Conservation (phyloP, 2,329 filamentous ascomycete genomes). For the Elsinoe fawcettii region DNA sequence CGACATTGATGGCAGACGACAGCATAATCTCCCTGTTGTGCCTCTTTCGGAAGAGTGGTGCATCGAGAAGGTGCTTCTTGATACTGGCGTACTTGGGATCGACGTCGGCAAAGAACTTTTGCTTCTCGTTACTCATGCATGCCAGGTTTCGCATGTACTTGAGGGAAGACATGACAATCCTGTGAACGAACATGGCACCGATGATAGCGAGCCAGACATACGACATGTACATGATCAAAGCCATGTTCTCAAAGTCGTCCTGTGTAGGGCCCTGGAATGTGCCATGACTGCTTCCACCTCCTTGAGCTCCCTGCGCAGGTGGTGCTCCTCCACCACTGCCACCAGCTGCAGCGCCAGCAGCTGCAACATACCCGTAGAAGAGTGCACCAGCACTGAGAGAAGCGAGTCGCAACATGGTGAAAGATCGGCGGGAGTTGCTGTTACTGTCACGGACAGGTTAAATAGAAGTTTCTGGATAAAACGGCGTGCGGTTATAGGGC, state of each 20-base stretch:
- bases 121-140: conserved; percentile 61
- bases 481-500: neutral
- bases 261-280: conserved; percentile 4
- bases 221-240: conserved; percentile 29
- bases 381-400: conserved; percentile 7
- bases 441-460: conserved; percentile 10
- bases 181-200: conserved; percentile 58
- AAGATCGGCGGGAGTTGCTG: neutral
- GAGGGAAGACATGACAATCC: conserved; percentile 51
- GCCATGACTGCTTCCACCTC: conserved; percentile 10
- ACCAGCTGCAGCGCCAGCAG: neutral
- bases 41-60: conserved; percentile 40
- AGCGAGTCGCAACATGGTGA: conserved; percentile 8
- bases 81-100: conserved; percentile 42
- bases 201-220: conserved; percentile 55
- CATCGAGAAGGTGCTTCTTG: conserved; percentile 41
- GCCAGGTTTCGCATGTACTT: conserved; percentile 66
- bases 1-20: conserved; percentile 42
- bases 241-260: conserved; percentile 25
- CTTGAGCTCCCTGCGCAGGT: conserved; percentile 2
- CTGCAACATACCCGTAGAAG: neutral
- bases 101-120: conserved; percentile 66
- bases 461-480: neutral
- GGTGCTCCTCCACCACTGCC: neutral
- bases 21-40: conserved; percentile 47